Evolutionary conservation across 2,329 filamentous ascomycete genomes (phyloP).

Genomic region (Ceratocystis albifundus): DNA sequence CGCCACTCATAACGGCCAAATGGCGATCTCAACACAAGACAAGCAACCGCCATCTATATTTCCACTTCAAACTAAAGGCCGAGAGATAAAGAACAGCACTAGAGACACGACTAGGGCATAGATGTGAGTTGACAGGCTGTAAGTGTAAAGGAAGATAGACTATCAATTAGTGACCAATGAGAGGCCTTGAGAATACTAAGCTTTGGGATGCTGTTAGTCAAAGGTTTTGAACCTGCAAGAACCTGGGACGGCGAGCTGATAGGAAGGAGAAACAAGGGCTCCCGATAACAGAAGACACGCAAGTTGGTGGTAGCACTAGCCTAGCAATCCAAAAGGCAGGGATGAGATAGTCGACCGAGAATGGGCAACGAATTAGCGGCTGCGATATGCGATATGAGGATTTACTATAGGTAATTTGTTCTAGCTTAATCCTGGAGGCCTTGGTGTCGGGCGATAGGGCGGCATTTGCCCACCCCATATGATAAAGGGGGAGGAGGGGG

Average conservation of each 20-base stretch:
- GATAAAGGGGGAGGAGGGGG: neutral
- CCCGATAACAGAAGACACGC: neutral
- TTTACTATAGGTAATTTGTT: neutral
- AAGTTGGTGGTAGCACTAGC: neutral
- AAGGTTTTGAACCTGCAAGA: neutral
- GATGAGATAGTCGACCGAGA: neutral
- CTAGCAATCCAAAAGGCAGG: neutral
- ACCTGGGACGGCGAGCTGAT: neutral
- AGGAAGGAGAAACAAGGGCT: too few species aligned
- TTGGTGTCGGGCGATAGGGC: neutral
- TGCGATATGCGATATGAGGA: neutral
- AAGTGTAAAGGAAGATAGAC: neutral
- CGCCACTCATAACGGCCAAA: too few species aligned
- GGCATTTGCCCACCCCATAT: neutral
- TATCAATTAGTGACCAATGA: neutral
- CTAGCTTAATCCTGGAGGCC: neutral
- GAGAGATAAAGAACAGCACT: neutral
- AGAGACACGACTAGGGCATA: neutral
- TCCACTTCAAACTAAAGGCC: neutral
- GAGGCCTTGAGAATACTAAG: neutral
- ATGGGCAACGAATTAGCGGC: neutral
- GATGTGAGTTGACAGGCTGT: neutral
- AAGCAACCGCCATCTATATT: neutral
- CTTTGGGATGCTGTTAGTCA: conserved; percentile 3
- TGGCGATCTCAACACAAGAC: neutral